phyloP scores from a whole-genome alignment of 768 basidiomycete genomes.

The Leccinum fibrillosum region DNA sequence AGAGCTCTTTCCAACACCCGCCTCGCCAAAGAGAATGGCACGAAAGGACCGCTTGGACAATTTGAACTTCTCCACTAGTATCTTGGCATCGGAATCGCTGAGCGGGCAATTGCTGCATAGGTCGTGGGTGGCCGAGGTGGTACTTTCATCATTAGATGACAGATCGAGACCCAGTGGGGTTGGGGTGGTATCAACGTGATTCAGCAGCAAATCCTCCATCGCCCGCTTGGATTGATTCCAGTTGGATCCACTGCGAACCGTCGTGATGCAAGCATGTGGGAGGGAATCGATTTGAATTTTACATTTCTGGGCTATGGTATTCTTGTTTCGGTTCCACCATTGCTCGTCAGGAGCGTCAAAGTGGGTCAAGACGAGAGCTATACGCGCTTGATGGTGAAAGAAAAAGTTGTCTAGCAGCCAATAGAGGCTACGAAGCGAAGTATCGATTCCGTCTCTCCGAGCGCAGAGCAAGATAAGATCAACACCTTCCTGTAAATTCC shows the following conservation, averaged over 20 bases:
- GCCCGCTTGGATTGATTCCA: conserved; percentile 9
- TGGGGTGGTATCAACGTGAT: neutral
- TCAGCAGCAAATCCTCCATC: conserved; percentile 10
- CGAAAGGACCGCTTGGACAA: conserved; percentile 19
- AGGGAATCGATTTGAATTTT: conserved; percentile 6
- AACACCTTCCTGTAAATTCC: conserved; percentile 32
- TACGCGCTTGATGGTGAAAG: conserved; percentile 34
- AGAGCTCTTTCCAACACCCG: conserved; percentile 40
- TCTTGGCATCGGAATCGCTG: conserved; percentile 7
- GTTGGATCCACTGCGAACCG: neutral
- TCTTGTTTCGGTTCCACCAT: conserved; percentile 19
- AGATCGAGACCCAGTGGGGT: conserved; percentile 14
- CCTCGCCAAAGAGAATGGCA: conserved; percentile 40
- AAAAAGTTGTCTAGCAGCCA: conserved; percentile 37
- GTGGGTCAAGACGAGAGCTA: conserved; percentile 38
- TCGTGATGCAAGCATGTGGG: conserved; percentile 19
- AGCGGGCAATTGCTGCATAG: conserved; percentile 14
- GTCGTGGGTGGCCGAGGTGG: neutral
- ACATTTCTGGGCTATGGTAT: conserved; percentile 13
- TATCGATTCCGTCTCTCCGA: conserved; percentile 35
- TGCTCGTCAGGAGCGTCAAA: conserved; percentile 31
- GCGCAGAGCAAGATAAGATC: conserved; percentile 40
- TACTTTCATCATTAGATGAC: conserved; percentile 2
- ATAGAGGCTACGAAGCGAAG: conserved; percentile 35
- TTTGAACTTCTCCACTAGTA: conserved; percentile 12